Evolutionary conservation across 2,329 filamentous ascomycete genomes (phyloP), one percentile per base, ranked within the genome.

Genomic region (Clarireedia hainanense): DNA sequence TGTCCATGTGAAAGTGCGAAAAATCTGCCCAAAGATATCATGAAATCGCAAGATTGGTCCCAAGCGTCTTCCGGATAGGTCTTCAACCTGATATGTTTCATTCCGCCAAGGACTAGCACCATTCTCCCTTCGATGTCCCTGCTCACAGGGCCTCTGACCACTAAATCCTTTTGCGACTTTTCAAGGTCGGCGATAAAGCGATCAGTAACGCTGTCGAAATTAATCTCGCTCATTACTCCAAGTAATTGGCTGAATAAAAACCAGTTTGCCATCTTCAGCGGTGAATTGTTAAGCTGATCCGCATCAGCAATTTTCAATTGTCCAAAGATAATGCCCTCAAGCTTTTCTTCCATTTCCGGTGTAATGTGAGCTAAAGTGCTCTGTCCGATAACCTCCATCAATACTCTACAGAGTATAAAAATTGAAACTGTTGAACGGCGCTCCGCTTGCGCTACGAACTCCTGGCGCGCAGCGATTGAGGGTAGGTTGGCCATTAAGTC

Each of bases 311-410:
- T 88, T 67, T 91, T 95, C 9, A 99, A 78, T 70, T 97, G 94
- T n/a, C 86, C 86, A 70, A 97, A 99, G 54, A 99, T 96, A 58
- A 99, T 95, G 60, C 86, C 89, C 69, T 97, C 92, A 4, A 99
- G 77, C 63, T 95, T 92, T 59, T 94, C 89, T 58, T 95, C 91
- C 83, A 96, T 95, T 63, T 96, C 92, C 1, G 84, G 77, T 5
- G 89, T 95, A 62, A 99, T 89, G 20, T 84, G 87, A 36, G 84
- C 79, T 46, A 97, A 74, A 27, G 80, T 91, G 65, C 90, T 96
- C 70, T 97, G 91, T 40, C 86, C 85, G 69, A 97, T 94, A 49
- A 99, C 91, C 69, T 97, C 91, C 55, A 96, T 87, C 50, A 99
- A 76, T 6, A 97, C 92, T 30, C 94, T 84, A 68, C 94, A 99